Conservation (phyloP, 768 basidiomycete species). For the Boletus tomentosulus region DNA sequence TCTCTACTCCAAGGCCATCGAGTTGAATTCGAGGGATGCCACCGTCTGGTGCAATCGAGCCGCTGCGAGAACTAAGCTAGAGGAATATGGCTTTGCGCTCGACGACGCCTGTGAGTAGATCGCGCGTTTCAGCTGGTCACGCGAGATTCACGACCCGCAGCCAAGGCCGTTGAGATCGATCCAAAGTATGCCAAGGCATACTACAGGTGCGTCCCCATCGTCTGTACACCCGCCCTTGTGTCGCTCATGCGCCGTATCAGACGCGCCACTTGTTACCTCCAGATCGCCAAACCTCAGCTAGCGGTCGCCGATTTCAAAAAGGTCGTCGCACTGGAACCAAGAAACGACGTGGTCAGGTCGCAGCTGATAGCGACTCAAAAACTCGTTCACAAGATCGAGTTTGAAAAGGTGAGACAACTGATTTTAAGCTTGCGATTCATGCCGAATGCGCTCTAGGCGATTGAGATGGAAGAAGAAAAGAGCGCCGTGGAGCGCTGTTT, state of each 20-base stretch:
- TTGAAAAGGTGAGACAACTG: slow-evolving; percentile 66
- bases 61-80: slow-evolving; percentile 85
- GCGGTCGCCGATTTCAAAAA: slow-evolving; percentile 89
- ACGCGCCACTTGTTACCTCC: slow-evolving; percentile 86
- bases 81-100: slow-evolving; percentile 92
- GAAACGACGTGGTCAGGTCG: slow-evolving; percentile 72
- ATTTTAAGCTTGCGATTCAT: not conserved
- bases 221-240: not conserved
- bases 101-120: slow-evolving; percentile 71
- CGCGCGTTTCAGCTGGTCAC: slow-evolving; percentile 4
- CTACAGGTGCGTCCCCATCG: slow-evolving; percentile 53
- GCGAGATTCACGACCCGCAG: slow-evolving; percentile 37
- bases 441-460: slow-evolving; percentile 53
- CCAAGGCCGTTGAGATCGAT: slow-evolving; percentile 83
- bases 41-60: slow-evolving; percentile 95
- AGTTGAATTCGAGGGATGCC: slow-evolving; percentile 81
- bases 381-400: slow-evolving; percentile 82
- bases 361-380: slow-evolving; percentile 90
- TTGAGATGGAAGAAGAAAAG: slow-evolving; percentile 88
- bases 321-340: slow-evolving; percentile 78
- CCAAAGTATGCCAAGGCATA: slow-evolving; percentile 88
- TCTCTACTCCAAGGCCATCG: slow-evolving; percentile 81
- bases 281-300: slow-evolving; percentile 80
- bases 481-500: slow-evolving; percentile 67
- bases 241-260: slow-evolving; percentile 34